These are phyloP conservation scores for Penicillium pancosmium DNA, from an alignment of 495 filamentous ascomycete genomes.

Conservation along the genomic window DNA sequence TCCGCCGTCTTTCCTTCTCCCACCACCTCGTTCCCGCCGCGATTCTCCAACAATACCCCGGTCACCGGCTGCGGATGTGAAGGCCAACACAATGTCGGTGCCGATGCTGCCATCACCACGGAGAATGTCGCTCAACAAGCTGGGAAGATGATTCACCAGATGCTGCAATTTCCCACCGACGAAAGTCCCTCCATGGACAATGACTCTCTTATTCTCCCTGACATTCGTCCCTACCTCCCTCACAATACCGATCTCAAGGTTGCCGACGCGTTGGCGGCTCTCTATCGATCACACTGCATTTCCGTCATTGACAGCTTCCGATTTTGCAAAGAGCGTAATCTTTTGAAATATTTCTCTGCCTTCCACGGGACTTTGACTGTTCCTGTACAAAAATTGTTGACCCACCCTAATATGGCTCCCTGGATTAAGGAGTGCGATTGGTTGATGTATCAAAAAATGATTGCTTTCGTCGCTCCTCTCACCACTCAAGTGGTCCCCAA, in stretches of 20 bases:
- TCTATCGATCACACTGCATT: conserved; percentile 93
- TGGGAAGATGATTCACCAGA: conserved; percentile 62
- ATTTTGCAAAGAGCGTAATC: conserved; percentile 91
- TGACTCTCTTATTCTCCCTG: conserved; percentile 73
- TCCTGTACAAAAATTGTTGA: conserved; percentile 93
- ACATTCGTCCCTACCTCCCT: conserved; percentile 76
- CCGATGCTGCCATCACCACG: conserved; percentile 36
- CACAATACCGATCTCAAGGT: conserved; percentile 75
- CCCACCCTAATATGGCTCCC: conserved; percentile 74
- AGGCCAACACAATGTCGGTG: conserved; percentile 15
- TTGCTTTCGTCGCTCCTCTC: conserved; percentile 80
- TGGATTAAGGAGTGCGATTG: conserved; percentile 97
- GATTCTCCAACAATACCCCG: conserved; percentile 28
- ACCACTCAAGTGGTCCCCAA: conserved; percentile 88
- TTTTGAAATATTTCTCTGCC: conserved; percentile 92
- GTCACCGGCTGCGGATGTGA: conserved; percentile 36
- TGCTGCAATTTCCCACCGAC: conserved; percentile 65
- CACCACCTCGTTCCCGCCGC: conserved; percentile 41
- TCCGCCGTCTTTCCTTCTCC: conserved; percentile 72
- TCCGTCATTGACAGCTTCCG: conserved; percentile 93
- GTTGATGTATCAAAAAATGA: conserved; percentile 95
- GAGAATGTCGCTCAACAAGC: conserved; percentile 48
- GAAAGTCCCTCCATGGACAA: conserved; percentile 57
- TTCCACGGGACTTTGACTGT: conserved; percentile 96
- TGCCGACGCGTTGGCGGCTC: conserved; percentile 75